Evolutionary conservation across 495 filamentous ascomycete genomes (phyloP), one percentile per base, ranked within the genome.

Genomic region (Tuber microsphaerosporum): DNA sequence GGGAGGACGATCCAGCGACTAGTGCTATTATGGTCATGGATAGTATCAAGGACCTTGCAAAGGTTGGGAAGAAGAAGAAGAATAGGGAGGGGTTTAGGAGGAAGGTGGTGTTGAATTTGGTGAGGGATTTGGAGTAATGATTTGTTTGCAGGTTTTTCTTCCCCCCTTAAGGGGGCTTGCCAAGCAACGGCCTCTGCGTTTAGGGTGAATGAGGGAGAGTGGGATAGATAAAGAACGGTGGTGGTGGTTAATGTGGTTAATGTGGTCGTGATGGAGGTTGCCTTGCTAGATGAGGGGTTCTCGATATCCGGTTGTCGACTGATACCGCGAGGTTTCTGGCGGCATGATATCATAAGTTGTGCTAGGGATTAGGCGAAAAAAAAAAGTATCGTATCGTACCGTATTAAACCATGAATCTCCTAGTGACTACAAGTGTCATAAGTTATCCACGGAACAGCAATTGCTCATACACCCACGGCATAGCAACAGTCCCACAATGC

Each of bases 51-150:
- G 82, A 82, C 71, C 81, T 91, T 20, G 84, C 86, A 73, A 90
- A 90, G 81, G 83, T 86, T 8, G 89, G 89, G 2, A 90, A 90
- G 84, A 88, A 84, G 83, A 91, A 89, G 85, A 86, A 87, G 74
- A 89, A 86, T 56, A 72, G 74, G 6, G 71, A 80, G 34, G 78
- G 78, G 7, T 80, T 76, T 69, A 56, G 78, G 74, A 80, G 74
- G 77, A 80, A 80, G 68, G 78, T 79, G 26, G 74, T 31, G 31
- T 39, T 80, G 68, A 26, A 80, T 31, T 75, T 77, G 77, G 70
- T 68, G 37, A 73, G 48, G 34, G 78, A 80, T 65, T 73, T 80
- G 41, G 73, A 79, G 61, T 75, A 75, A 71, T 69, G 39, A 46
- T 48, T 44, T 26, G 19, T 34, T 26, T 19, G 26, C 44, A 19